Evolutionary conservation across 495 filamentous ascomycete genomes (phyloP).

Genomic region (Talaromyces ruber): DNA sequence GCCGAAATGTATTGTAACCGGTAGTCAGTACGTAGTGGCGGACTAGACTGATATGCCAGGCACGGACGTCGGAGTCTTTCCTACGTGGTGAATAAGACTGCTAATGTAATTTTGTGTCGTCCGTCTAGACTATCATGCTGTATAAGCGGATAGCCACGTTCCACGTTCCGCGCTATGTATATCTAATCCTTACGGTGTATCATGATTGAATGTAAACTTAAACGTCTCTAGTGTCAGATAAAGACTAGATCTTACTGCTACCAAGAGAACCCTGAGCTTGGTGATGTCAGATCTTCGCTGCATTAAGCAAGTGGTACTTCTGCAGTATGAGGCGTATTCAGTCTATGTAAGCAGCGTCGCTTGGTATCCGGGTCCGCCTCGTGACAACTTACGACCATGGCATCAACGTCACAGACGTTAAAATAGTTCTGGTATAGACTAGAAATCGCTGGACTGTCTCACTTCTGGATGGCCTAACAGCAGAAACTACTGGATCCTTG

Average conservation of each 20-base stretch:
- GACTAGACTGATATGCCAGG: background rate
- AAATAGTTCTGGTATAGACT: background rate
- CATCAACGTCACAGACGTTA: background rate
- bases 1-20: constrained; percentile 5
- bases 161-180: background rate
- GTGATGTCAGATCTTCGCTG: background rate
- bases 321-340: background rate
- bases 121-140: background rate
- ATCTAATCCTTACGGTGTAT: background rate
- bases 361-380: background rate
- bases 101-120: background rate
- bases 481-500: background rate
- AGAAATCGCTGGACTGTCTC: background rate
- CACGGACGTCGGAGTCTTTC: background rate
- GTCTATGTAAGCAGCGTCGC: background rate
- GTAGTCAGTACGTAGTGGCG: background rate
- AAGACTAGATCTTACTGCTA: background rate
- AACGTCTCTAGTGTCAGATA: background rate
- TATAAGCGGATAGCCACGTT: background rate
- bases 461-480: background rate
- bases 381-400: background rate
- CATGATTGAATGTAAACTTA: background rate
- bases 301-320: background rate
- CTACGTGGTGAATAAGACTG: background rate
- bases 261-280: background rate